A percentile compares a stretch with the other conserved stretches of the same genome.
Conservation (phyloP, 768 basidiomycete genomes). For the Xanthoconium stramineum region DNA sequence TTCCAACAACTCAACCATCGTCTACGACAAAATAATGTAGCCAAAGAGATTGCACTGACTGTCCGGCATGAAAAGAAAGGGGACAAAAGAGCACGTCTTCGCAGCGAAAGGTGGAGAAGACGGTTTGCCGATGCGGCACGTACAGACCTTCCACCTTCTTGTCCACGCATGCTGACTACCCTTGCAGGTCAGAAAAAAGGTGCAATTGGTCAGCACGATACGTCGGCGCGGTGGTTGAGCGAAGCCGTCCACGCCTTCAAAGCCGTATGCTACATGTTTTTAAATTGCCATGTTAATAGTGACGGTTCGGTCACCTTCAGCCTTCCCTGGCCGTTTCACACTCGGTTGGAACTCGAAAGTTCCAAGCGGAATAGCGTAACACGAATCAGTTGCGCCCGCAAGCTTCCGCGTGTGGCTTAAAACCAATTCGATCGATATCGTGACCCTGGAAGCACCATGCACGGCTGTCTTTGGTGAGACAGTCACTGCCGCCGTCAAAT, state of each 20-base stretch:
- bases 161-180: slow-evolving; percentile 10
- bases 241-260: neutral
- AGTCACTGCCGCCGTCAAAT: neutral
- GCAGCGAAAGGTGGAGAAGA: slow-evolving; percentile 75
- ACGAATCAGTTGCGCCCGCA: slow-evolving; percentile 14
- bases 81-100: slow-evolving; percentile 68
- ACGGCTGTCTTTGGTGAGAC: slow-evolving; percentile 13
- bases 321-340: neutral
- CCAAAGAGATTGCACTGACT: slow-evolving; percentile 43
- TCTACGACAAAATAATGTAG: slow-evolving; percentile 55
- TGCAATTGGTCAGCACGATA: slow-evolving; percentile 75
- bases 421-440: slow-evolving; percentile 4
- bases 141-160: slow-evolving; percentile 8
- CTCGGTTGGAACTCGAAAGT: slow-evolving; percentile 2
- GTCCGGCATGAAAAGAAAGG: slow-evolving; percentile 83
- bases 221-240: slow-evolving; percentile 65
- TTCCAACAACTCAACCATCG: slow-evolving; percentile 49
- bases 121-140: slow-evolving; percentile 77
- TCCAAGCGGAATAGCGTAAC: slow-evolving; percentile 2
- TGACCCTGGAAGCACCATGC: slow-evolving; percentile 9
- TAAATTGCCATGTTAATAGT: slow-evolving; percentile 3
- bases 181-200: slow-evolving; percentile 75
- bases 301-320: slow-evolving; percentile 2
- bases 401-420: slow-evolving; percentile 5
- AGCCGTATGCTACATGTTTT: slow-evolving; percentile 8